Conservation (phyloP, 306 rosid genomes). For the Cucumis melo region DNA sequence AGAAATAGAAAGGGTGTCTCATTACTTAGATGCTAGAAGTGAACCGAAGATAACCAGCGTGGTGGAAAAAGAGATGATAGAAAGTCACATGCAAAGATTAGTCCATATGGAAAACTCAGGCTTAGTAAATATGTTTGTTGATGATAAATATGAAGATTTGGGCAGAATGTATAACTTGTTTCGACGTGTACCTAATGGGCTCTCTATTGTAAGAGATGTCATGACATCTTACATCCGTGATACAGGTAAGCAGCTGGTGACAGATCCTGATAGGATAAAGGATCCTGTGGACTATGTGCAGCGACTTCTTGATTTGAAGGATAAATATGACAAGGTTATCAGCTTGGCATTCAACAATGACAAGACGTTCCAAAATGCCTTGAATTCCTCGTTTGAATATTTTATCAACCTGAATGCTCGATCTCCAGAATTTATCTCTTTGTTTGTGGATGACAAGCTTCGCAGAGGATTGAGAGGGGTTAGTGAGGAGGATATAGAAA, state of each 20-base stretch:
- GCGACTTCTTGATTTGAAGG: conserved; percentile 64
- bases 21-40: conserved; percentile 67
- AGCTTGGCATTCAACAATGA: conserved; percentile 61
- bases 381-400: conserved; percentile 82
- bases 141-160: conserved; percentile 68
- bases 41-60: conserved; percentile 57
- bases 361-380: conserved; percentile 82
- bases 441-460: conserved; percentile 70
- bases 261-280: conserved; percentile 72
- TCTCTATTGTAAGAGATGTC: conserved; percentile 45
- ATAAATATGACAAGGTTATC: conserved; percentile 65
- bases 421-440: conserved; percentile 72
- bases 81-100: conserved; percentile 64
- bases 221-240: conserved; percentile 68
- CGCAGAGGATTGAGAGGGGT: conserved; percentile 72
- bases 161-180: conserved; percentile 68
- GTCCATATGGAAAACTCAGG: conserved; percentile 80
- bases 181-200: conserved; percentile 50
- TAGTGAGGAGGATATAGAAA: conserved; percentile 87
- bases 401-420: conserved; percentile 62
- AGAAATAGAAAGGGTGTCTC: conserved; percentile 82
- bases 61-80: conserved; percentile 75
- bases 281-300: conserved; percentile 80
- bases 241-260: conserved; percentile 61
- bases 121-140: conserved; percentile 62